These are phyloP conservation scores for Cornus controversa DNA, from an alignment of 148 eudicot species.

Conservation along the genomic window DNA sequence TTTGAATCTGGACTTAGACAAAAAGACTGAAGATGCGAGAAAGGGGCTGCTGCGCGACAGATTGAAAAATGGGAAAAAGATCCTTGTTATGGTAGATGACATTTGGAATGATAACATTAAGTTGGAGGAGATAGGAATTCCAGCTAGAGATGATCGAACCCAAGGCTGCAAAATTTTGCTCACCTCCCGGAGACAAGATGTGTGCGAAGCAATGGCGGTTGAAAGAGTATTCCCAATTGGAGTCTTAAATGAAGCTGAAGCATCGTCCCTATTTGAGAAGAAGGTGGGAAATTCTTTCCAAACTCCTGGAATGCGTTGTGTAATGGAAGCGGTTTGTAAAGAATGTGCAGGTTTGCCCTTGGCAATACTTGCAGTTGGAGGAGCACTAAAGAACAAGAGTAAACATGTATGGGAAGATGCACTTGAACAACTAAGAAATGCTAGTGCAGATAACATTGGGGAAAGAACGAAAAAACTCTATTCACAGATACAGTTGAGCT, in stretches of 20 bases:
- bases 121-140: constrained; percentile 13
- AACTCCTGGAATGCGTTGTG: background rate
- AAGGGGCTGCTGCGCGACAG: background rate
- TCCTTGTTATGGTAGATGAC: constrained; percentile 20
- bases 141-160: background rate
- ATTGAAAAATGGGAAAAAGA: background rate
- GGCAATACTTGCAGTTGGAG: constrained; percentile 10
- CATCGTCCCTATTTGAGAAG: background rate
- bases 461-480: background rate
- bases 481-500: background rate
- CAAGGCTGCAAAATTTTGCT: constrained; percentile 12
- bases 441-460: background rate
- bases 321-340: background rate
- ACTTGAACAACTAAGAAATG: background rate
- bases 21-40: background rate
- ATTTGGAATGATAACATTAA: constrained; percentile 7
- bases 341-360: constrained; percentile 20
- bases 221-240: background rate
- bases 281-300: background rate
- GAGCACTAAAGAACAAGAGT: background rate
- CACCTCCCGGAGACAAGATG: background rate
- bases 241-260: background rate
- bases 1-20: background rate
- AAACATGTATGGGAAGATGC: background rate
- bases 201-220: background rate